phyloP scores from a whole-genome alignment of 1,284 basidiomycete genomes.

The Sporisorium scitamineum region DNA sequence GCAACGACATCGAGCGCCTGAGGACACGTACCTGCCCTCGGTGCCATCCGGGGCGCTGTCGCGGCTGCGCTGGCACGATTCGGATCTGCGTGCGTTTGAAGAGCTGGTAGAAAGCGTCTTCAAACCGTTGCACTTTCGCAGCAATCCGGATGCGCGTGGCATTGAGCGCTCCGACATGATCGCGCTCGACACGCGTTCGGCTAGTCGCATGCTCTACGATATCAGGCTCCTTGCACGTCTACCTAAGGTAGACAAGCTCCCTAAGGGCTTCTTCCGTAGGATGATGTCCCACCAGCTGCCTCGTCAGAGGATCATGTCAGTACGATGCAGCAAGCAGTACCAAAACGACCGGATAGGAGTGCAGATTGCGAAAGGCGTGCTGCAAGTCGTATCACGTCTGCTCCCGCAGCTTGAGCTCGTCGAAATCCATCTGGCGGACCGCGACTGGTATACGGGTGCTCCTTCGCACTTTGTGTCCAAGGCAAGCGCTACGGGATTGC shows the following conservation, averaged over 20 bases:
- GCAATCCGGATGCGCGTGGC: slow-evolving; percentile 26
- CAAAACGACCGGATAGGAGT: slow-evolving; percentile 38
- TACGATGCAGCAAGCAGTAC: slow-evolving; percentile 43
- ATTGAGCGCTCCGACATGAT: slow-evolving; percentile 37
- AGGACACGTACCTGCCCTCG: slow-evolving; percentile 34
- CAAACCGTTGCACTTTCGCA: slow-evolving; percentile 44
- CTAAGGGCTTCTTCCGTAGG: slow-evolving; percentile 31
- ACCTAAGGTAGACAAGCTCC: slow-evolving; percentile 29
- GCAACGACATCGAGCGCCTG: slow-evolving; percentile 27
- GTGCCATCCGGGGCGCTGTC: slow-evolving; percentile 31
- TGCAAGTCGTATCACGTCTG: slow-evolving; percentile 17
- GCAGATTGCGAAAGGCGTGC: slow-evolving; percentile 19
- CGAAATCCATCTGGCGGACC: slow-evolving; percentile 35
- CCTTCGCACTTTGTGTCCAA: slow-evolving; percentile 37
- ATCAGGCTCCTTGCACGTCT: slow-evolving; percentile 24
- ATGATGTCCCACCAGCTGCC: slow-evolving; percentile 28
- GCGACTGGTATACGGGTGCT: slow-evolving; percentile 30
- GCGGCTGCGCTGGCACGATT: slow-evolving; percentile 35
- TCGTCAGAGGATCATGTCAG: slow-evolving; percentile 20
- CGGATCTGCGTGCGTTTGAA: slow-evolving; percentile 38
- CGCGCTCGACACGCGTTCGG: slow-evolving; percentile 23
- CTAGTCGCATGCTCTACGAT: slow-evolving; percentile 38
- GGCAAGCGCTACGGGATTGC: slow-evolving; percentile 36
- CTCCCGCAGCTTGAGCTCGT: slow-evolving; percentile 27
- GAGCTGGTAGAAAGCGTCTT: slow-evolving; percentile 42